Evolutionary conservation across 371 early-diverging fungal genomes (phyloP), one percentile per base, ranked within the genome.

Genomic region (Blakeslea trispora): DNA sequence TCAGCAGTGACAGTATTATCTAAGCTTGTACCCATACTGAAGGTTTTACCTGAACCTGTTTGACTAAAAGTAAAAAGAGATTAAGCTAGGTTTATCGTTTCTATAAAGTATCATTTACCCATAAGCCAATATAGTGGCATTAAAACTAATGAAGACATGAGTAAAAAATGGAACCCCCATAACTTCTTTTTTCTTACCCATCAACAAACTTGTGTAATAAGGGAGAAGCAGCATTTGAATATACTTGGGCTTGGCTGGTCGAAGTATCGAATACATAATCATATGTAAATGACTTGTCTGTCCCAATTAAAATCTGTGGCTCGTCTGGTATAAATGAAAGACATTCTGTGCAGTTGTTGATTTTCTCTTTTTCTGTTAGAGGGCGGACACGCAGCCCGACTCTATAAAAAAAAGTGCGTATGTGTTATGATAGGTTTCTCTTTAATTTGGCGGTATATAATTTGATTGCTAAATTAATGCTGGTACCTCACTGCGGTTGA

Each of bases 21-120:
- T n/a, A 71, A 49, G 45, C 55, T 85, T 11, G 94, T 93, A 50
- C 95, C 94, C 98, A 99, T 99, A 22, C 98, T 99, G 66, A 91
- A 95, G 5, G 99, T 99, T 81, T 99, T 99, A 45, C 98, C 98
- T 15, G 92, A 91, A 11, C 93, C 92, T 15, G 93, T 93, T 79
- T 97, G 93, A 22, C 90, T 74, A 51, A 48, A 4, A 55, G 37
- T n/a, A 10, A 31, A 42, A 47, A n/a, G 42, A 47, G 44, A 50
- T 32, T 14, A 45, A n/a, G 45, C 45, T 35, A 43, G 17, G 44
- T 15, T 34, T 51, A 34, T 39, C 92, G 93, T 19, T 1, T 17
- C 49, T 23, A 45, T 50, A 48, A 34, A 17, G 50, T 45, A 49
- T 50, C 48, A 50, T 42, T 74, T 94, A 91, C 68, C 90, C 99